Evolutionary conservation across 2,329 filamentous ascomycete species (phyloP).

Genomic region (Rhynchosporium graminicola): DNA sequence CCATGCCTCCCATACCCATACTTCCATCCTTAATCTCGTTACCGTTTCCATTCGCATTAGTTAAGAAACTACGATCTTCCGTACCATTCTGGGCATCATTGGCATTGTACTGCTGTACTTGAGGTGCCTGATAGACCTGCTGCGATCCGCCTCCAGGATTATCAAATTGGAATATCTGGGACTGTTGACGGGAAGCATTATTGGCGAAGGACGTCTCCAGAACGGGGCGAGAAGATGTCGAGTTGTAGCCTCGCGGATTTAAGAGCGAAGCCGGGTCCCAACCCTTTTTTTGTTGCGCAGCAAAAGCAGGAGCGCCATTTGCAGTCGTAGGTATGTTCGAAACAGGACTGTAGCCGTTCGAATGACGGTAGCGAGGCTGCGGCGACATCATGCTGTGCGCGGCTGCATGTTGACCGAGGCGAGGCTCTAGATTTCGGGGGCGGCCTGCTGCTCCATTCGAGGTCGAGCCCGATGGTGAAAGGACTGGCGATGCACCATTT

Average conservation of each 20-base stretch:
- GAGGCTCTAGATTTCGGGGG: slow-evolving; percentile 25
- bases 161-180: slow-evolving; percentile 38
- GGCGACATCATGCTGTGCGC: slow-evolving; percentile 13
- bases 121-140: slow-evolving; percentile 16
- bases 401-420: slow-evolving; percentile 9
- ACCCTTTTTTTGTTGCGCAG: slow-evolving; percentile 15
- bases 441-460: background rate
- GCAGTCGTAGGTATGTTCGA: slow-evolving; percentile 28
- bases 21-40: slow-evolving; percentile 14
- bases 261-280: slow-evolving; percentile 48
- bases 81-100: slow-evolving; percentile 9
- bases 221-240: slow-evolving; percentile 23
- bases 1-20: slow-evolving; percentile 47
- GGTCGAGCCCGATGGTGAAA: background rate
- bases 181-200: slow-evolving; percentile 18
- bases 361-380: slow-evolving; percentile 34
- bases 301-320: slow-evolving; percentile 28
- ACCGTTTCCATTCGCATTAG: slow-evolving; percentile 31
- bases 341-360: slow-evolving; percentile 31
- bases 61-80: slow-evolving; percentile 26
- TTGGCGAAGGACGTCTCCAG: slow-evolving; percentile 22
- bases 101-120: slow-evolving; percentile 8
- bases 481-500: slow-evolving; percentile 12
- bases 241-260: slow-evolving; percentile 44
- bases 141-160: slow-evolving; percentile 31